Base-by-base conservation (phyloP, 176 grass and related monocot species). In the Bonia amplexicaulis region DNA sequence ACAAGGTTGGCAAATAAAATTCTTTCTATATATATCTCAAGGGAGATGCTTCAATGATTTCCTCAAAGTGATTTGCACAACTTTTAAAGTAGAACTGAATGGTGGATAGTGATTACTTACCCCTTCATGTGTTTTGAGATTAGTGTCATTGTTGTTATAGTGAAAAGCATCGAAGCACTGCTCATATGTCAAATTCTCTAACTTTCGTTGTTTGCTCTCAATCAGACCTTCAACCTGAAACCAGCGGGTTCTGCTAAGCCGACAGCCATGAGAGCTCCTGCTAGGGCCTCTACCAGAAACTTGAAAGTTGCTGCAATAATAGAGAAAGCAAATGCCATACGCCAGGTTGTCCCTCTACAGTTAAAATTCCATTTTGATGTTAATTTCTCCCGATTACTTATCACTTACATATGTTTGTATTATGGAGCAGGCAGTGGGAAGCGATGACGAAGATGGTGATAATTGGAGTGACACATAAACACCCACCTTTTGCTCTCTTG, bases 361-460 rank as follows among this genome's bases (percentile, higher is more conserved):
- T 81, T 85, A 75, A 37, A 70, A 33, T 69, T 84, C 12, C 7
- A 48, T 72, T 60, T 62, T 35, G 14, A 40, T 55, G 15, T 33
- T 51, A 71, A 55, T 63, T 22, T 49, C 23, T 76, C 63, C 15
- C 37, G 1, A 49, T 85, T 85, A 47, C 72, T 78, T 27, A 53
- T 58, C 20, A 73, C n/a, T 69, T 20, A 70, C 1, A 12, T 69
- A 40, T 42, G 49, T 64, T 47, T 58, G 66, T 90, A 52, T 33
- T 64, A 64, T 66, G 66, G 9, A 85, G 74, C 81, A 99, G 97
- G 97, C 92, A 63, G 97, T 89, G 15, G 97, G 97, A 84, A 96
- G 97, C 27, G 97, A 99, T 2, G 97, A 99, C 19, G 97, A 98
- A 81, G 93, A 99, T 35, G 93, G 67, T n/a, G 97, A 99, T 91